Base-by-base conservation (phyloP, 1,284 basidiomycete species). In the Megacollybia platyphylla region DNA sequence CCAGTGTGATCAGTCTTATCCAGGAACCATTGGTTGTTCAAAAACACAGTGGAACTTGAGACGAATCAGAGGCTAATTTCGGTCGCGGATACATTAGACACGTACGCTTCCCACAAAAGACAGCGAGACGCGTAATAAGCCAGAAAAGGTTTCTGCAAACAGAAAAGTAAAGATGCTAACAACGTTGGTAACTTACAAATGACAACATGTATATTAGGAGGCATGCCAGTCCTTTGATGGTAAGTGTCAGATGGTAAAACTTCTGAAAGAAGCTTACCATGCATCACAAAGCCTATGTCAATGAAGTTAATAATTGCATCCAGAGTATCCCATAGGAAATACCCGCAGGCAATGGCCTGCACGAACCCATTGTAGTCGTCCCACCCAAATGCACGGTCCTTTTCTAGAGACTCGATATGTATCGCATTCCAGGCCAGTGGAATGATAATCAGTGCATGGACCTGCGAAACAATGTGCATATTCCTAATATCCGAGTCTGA, bases 1-100 rank as follows among this genome's bases (percentile, higher is more conserved):
- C 85, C 84, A 0, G 81, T 84, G 44, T 68, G 70, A 28, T 71
- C 70, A 17, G 70, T 77, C 58, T 87, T 87, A 57, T 87, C 83
- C 47, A 87, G 57, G 59, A 79, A 79, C 74, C 82, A 82, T 44
- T 11, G 27, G 6, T 8, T 27, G 36, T 43, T 40, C 13, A 17
- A 24, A 35, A 28, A 13, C 30, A 38, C 26, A 24, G 10, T 31
- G 41, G 54, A 47, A 45, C 30, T 29, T 11, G 24, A n/a, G 11
- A n/a, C n/a, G 5, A 18, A 3, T 20, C 36, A 45, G 41, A 37
- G 46, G 82, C 82, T 82, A 84, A 49, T 87, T 82, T 46, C 79
- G 72, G 53, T 87, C 81, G 46, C 87, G 62, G 59, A 87, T 86
- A 24, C 37, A 26, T 17, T 24, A 41, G 36, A 44, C 42, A 64